Evolutionary conservation across 371 early-diverging fungal species (phyloP), one percentile per base, ranked within the genome.

Genomic region (Apophysomyces trapeziformis): DNA sequence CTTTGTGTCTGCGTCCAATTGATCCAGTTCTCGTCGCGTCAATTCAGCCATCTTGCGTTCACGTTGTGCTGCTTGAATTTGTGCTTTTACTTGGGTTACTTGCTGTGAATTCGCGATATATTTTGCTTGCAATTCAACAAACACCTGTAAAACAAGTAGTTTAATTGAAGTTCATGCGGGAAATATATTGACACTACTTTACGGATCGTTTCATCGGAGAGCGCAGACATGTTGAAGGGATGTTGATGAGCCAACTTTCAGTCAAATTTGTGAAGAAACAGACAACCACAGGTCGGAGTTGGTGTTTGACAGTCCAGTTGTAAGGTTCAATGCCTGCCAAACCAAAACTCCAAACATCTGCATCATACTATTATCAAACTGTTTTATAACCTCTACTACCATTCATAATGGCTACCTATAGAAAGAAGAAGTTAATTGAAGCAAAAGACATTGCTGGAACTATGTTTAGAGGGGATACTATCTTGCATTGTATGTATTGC

Each of bases 31-130:
- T 60, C 85, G 87, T 75, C 84, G 81, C 12, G 93, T 93, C 26
- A 93, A 75, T 37, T 90, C 89, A 5, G 90, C 87, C 41, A 91
- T 81, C 44, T 89, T 87, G 21, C 87, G 85, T 64, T 92, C 93
- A 50, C 92, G 87, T 67, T 89, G 87, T 72, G 86, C 83, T 59
- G 77, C 68, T 65, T 82, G 82, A 47, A 91, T 85, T 76, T 92
- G 93, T n/a, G 88, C 81, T 47, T 90, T 87, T 60, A 88, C 85
- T 26, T 83, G 79, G 57, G 76, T 75, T 9, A 88, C 78, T 78
- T 92, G 91, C 63, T 88, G 89, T 63, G 83, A 87, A 64, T 84
- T 82, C 38, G 87, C 80, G 21, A 88, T 72, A 43, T 86, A 81
- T 56, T 85, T 86, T 65, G 77, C 77, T 75, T 89, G 88, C 46